Base-by-base conservation (phyloP, 2,329 filamentous ascomycete species). In the Apiospora sp. region DNA sequence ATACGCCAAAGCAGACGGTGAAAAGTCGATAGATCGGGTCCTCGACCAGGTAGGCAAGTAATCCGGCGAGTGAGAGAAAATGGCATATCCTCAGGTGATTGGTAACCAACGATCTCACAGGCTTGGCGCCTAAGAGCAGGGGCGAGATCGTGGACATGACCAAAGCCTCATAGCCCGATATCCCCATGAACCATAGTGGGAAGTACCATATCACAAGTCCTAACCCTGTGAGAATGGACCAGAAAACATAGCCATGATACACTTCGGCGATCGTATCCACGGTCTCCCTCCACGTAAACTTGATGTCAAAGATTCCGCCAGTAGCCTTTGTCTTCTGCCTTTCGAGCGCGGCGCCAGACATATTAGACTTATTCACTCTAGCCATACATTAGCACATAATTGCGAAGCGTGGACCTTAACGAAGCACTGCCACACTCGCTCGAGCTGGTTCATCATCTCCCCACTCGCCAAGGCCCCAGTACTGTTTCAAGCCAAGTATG, bases 151-250 rank as follows among this genome's bases (percentile, higher is more conserved):
- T 96, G 69, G 89, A 90, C 91, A 98, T 92, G 79, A 99, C 92
- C 76, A 97, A 87, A 61, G 92, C 92, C 84, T 99, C 96, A 80
- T 96, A 99, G 75, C 96, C 96, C 4, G 96, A 98, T 74, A 99
- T 97, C 41, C 96, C 96, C 96, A 99, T 99, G 82, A 98, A 91
- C 96, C 96, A 99, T 14, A 99, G 89, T 19, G 96, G 96, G 81
- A 99, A 99, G 83, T 97, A 99, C 96, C 96, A 99, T 64, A 99
- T 93, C 58, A 94, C 87, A 64, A 99, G 87, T 37, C 94, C 95
- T 70, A 99, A 87, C 74, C 94, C 94, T 73, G 96, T 99, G 76
- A 98, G 86, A 80, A 96, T 93, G 13, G 95, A 95, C 96, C 96
- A 99, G 84, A 98, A 98, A 72, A 96, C 91, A 81, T 96, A 98